These are phyloP conservation scores for Boletus subcaerulescens DNA, from an alignment of 768 basidiomycete species.

Conservation along the genomic window DNA sequence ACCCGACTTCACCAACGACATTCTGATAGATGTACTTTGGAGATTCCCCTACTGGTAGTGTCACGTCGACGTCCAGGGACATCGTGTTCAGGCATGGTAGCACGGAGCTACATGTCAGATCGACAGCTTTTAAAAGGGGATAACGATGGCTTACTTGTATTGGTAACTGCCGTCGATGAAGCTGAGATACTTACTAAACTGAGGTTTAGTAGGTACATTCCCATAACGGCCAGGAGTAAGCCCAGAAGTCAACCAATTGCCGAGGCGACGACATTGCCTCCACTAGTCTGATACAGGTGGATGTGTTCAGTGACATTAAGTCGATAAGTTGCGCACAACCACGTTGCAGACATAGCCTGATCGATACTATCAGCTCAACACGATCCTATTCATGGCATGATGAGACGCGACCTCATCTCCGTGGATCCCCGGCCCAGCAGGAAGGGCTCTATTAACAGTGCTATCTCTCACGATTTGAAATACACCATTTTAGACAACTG, in stretches of 20 bases:
- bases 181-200: conserved; percentile 38
- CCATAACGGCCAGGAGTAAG: conserved; percentile 9
- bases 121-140: neutral
- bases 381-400: too few relatives aligned
- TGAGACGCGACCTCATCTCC: too few relatives aligned
- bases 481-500: conserved; percentile 29
- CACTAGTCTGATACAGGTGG: conserved; percentile 6
- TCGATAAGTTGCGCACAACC: conserved; percentile 43
- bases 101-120: conserved; percentile 41
- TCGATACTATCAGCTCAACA: neutral
- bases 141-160: conserved; percentile 12
- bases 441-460: conserved; percentile 46
- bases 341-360: conserved; percentile 30
- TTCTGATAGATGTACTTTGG: conserved; percentile 23
- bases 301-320: conserved; percentile 42
- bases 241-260: too few relatives aligned
- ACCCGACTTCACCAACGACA: conserved; percentile 24
- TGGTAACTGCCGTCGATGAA: conserved; percentile 44
- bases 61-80: conserved; percentile 11
- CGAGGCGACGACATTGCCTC: neutral
- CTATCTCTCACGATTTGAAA: conserved; percentile 47
- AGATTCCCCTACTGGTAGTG: conserved; percentile 27
- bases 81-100: conserved; percentile 36
- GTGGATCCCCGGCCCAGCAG: neutral
- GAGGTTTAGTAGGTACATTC: conserved; percentile 47